Evolutionary conservation across 202 grass and related monocot genomes (phyloP), one percentile per base, ranked within the genome.

Genomic region (Carex sylvatica): DNA sequence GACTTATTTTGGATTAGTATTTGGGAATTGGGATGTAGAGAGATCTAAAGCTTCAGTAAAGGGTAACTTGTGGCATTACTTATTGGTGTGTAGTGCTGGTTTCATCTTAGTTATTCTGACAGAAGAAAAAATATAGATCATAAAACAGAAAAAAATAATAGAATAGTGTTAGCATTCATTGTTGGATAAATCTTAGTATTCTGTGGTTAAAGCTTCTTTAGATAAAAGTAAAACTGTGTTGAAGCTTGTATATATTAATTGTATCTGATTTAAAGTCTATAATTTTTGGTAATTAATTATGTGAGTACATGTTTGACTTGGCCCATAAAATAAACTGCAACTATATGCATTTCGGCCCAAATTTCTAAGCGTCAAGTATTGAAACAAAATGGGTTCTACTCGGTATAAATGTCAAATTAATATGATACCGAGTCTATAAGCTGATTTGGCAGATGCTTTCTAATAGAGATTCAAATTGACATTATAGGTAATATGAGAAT

Each of bases 1-100:
- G 92, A 89, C 87, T 24, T 89, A 91, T 80, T 89, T 94, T 22
- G 92, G 92, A 28, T 94, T 5, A 59, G 58, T 62, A 78, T 31
- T n/a, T n/a, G n/a, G n/a, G n/a, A n/a, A n/a, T 68, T 70, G 9
- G 16, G 46, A 58, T 44, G 56, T 62, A 79, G 70, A 78, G 4
- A 22, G 47, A 54, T 74, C 5, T 2, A 74, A 54, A 54, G 71
- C 23, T 74, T 54, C 22, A 42, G 14, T 22, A 6, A 14, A 23
- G 67, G 40, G 40, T 44, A 0, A 65, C 33, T 19, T 71, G 4
- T 70, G 67, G 38, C 5, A 44, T 46, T 49, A 23, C 10, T 23
- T 11, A 65, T 15, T 30, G 62, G 0, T 26, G 4, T 31, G 30
- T 31, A 31, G 30, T 31, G 30, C 30, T 31, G 30, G 30, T 31